Evolutionary conservation across 2,329 filamentous ascomycete genomes (phyloP).

Genomic region (Pseudogymnoascus sp.): DNA sequence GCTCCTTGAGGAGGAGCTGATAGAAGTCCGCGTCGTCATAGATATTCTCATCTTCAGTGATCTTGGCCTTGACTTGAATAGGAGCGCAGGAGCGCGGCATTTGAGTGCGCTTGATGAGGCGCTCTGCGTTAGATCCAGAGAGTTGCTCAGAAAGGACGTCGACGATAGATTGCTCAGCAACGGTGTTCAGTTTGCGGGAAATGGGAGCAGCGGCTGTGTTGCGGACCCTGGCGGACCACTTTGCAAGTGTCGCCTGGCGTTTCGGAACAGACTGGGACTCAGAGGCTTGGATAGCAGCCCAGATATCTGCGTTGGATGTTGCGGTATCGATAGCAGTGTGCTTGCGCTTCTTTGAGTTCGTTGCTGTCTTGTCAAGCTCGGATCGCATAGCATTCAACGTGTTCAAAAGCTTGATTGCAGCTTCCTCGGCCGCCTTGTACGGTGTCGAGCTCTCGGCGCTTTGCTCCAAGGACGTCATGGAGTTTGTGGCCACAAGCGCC

Average conservation of each 20-base stretch:
- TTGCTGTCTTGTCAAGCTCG: constrained; percentile 43
- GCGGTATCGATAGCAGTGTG: constrained; percentile 41
- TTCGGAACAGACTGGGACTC: constrained; percentile 54
- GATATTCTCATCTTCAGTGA: constrained; percentile 53
- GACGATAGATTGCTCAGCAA: constrained; percentile 55
- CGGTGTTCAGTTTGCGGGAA: constrained; percentile 46
- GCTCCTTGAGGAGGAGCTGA: constrained; percentile 82
- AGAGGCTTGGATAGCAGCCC: constrained; percentile 60
- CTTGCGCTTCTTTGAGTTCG: constrained; percentile 56
- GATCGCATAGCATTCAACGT: constrained; percentile 66
- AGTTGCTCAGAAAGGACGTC: constrained; percentile 64
- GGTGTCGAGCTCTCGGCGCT: constrained; percentile 37
- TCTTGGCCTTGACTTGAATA: constrained; percentile 52
- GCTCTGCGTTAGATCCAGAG: constrained; percentile 45
- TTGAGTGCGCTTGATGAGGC: constrained; percentile 61
- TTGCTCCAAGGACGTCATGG: constrained; percentile 47
- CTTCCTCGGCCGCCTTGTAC: constrained; percentile 73
- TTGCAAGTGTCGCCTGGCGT: constrained; percentile 69
- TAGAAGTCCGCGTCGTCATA: constrained; percentile 97
- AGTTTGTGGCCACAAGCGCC: constrained; percentile 74
- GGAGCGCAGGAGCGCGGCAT: constrained; percentile 72
- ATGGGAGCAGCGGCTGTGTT: constrained; percentile 50
- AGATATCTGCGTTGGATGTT: constrained; percentile 59
- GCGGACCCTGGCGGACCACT: constrained; percentile 80
- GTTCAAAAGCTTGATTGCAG: constrained; percentile 78